These are phyloP conservation scores for Rutstroemia sp. DNA, from an alignment of 2,329 filamentous ascomycete species.

Conservation along the genomic window DNA sequence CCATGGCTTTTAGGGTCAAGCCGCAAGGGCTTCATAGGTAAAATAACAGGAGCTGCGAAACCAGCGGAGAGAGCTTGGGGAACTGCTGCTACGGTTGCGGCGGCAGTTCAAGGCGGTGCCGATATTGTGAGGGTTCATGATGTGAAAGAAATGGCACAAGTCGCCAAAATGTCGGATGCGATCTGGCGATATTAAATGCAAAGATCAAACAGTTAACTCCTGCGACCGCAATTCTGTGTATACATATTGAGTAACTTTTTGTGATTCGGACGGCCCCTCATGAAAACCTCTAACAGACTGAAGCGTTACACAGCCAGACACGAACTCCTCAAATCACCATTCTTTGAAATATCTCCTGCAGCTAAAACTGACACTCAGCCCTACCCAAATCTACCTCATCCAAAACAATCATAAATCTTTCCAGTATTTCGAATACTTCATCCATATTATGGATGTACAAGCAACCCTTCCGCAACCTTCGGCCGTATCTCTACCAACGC, in stretches of 20 bases:
- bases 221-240: no score
- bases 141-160: slow-evolving; percentile 75
- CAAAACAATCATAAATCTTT: no score
- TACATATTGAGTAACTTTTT: no score
- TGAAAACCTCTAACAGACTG: no score
- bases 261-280: no score
- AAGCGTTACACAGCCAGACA: no score
- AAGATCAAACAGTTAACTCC: no score
- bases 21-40: slow-evolving; percentile 83
- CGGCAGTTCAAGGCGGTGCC: slow-evolving; percentile 78
- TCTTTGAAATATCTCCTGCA: no score
- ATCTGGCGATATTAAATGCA: slow-evolving; percentile 55
- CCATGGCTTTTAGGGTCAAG: slow-evolving; percentile 89
- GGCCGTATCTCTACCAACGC: background rate
- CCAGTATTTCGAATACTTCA: no score
- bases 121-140: slow-evolving; percentile 93
- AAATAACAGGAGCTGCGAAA: slow-evolving; percentile 66
- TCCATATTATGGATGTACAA: background rate
- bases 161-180: slow-evolving; percentile 85
- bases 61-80: slow-evolving; percentile 71
- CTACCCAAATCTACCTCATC: no score
- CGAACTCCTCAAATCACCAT: no score
- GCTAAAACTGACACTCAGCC: no score
- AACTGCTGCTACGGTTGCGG: slow-evolving; percentile 80
- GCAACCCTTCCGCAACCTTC: background rate